Evolutionary conservation across 306 rosid genomes (phyloP).

Genomic region (Erythrophleum fordii): DNA sequence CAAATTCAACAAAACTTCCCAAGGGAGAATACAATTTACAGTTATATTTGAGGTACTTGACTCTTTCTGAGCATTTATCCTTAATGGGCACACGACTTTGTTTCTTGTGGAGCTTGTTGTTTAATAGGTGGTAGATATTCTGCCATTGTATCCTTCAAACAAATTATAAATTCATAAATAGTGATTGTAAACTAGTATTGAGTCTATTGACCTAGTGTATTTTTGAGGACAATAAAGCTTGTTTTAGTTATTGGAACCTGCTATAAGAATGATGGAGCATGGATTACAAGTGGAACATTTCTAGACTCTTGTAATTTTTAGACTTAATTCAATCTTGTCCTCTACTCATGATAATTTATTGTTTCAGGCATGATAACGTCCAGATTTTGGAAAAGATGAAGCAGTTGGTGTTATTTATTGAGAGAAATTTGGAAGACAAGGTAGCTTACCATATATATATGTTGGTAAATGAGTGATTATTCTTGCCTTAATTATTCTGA

Average conservation of each 20-base stretch:
- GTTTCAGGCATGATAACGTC: conserved; percentile 90
- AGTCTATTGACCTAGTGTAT: conserved; percentile 6
- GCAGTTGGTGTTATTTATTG: conserved; percentile 89
- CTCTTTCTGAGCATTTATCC: conserved; percentile 38
- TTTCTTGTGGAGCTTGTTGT: conserved; percentile 32
- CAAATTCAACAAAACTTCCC: conserved; percentile 74
- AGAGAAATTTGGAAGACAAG: conserved; percentile 87
- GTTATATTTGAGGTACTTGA: conserved; percentile 73
- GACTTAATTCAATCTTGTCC: conserved; percentile 10
- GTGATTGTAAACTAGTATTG: conserved; percentile 7
- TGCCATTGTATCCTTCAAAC: conserved; percentile 15
- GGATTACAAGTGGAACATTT: conserved; percentile 33
- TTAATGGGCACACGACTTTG: conserved; percentile 24
- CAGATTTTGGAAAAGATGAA: conserved; percentile 88
- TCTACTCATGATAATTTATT: conserved; percentile 31
- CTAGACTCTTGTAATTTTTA: conserved; percentile 23
- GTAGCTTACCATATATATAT: conserved; percentile 42
- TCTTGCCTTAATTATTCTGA: too few relatives aligned
- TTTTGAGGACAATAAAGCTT: conserved; percentile 22
- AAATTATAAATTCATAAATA: conserved; percentile 15
- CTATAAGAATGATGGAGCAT: conserved; percentile 23
- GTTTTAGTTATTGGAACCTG: conserved; percentile 23
- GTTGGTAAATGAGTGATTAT: background rate
- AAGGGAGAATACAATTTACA: conserved; percentile 90
- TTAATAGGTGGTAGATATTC: conserved; percentile 11